A percentile compares a stretch with the other conserved stretches of the same genome.
phyloP scores from a whole-genome alignment of 345 rosid species.

The Camelina laxa region DNA sequence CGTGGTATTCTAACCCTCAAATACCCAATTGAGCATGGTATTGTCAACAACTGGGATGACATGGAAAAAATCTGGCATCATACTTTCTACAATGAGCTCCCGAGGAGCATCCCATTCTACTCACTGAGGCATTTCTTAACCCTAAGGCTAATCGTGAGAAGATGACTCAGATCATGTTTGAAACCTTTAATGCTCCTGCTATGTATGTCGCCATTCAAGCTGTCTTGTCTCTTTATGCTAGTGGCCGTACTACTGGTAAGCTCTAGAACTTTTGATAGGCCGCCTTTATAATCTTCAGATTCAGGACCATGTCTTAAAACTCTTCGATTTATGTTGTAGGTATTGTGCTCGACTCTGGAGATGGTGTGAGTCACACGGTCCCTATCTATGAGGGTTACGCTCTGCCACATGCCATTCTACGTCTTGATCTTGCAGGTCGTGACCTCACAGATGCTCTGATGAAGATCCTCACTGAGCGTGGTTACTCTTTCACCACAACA shows the following conservation, averaged over 20 bases:
- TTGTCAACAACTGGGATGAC: constrained; percentile 94
- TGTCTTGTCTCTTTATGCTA: constrained; percentile 86
- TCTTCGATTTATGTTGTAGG: constrained; percentile 48
- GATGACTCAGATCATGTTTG: constrained; percentile 95
- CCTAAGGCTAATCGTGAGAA: constrained; percentile 96
- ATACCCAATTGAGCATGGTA: constrained; percentile 87
- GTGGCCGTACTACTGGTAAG: constrained; percentile 95
- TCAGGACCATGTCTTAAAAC: neutral
- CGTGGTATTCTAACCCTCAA: constrained; percentile 77
- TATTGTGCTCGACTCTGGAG: constrained; percentile 90
- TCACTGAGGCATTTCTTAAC: constrained; percentile 89
- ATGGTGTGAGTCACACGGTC: constrained; percentile 88
- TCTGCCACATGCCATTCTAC: constrained; percentile 83
- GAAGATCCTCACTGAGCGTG: constrained; percentile 93
- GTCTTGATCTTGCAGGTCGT: constrained; percentile 87
- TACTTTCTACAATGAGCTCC: constrained; percentile 92
- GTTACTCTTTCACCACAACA: constrained; percentile 88
- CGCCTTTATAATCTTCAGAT: neutral
- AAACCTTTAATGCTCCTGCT: constrained; percentile 84
- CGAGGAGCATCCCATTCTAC: constrained; percentile 75
- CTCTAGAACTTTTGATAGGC: neutral
- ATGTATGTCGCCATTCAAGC: constrained; percentile 93
- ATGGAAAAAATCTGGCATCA: constrained; percentile 96
- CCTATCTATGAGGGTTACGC: constrained; percentile 87
- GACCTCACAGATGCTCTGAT: constrained; percentile 79